These are phyloP conservation scores for Phytophthora quininea DNA, from an alignment of 352 stramenopile genomes.

Conservation along the genomic window DNA sequence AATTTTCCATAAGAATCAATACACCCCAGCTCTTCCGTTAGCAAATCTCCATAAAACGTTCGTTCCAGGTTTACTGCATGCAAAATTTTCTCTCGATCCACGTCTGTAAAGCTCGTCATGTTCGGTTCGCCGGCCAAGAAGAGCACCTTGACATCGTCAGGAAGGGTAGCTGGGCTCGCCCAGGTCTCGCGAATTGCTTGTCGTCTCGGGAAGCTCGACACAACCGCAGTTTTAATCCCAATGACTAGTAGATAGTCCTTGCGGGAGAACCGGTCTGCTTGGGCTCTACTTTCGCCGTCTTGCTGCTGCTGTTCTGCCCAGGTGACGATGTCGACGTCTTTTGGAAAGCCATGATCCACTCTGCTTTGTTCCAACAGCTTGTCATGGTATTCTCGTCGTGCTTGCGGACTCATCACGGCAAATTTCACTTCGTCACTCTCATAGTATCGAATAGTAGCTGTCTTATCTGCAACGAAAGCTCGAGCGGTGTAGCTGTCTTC, in stretches of 20 bases:
- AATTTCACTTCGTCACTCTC: constrained; percentile 11
- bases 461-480: constrained; percentile 20
- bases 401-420: constrained; percentile 19
- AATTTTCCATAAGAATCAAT: constrained; percentile 56
- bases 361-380: constrained; percentile 11
- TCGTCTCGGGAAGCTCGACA: constrained; percentile 36
- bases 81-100: constrained; percentile 11
- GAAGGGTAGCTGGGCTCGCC: constrained; percentile 24
- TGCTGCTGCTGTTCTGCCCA: constrained; percentile 20
- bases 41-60: constrained; percentile 42
- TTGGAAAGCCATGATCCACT: constrained; percentile 25
- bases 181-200: constrained; percentile 54
- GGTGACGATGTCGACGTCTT: constrained; percentile 17
- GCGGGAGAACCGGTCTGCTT: not conserved
- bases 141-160: constrained; percentile 31
- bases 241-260: constrained; percentile 33
- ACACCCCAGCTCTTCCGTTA: constrained; percentile 57
- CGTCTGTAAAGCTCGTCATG: constrained; percentile 1
- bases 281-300: not conserved
- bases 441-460: constrained; percentile 1
- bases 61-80: constrained; percentile 41
- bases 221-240: constrained; percentile 47
- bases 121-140: constrained; percentile 39
- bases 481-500: constrained; percentile 27
- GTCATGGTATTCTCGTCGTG: not conserved